Evolutionary conservation across 768 basidiomycete genomes (phyloP).

Genomic region (Dioszegia aurantiaca): DNA sequence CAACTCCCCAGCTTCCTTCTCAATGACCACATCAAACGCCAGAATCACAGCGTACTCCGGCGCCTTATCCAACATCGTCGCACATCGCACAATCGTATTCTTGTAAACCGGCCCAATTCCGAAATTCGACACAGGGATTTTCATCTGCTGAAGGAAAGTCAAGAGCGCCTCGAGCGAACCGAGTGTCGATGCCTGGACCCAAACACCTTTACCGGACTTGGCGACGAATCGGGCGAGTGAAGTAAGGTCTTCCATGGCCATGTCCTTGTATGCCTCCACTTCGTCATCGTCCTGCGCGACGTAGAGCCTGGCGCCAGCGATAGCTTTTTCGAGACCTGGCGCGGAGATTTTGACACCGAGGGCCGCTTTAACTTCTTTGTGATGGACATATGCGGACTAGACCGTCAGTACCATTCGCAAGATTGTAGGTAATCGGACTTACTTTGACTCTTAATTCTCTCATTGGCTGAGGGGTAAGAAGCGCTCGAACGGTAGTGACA

Average conservation of each 20-base stretch:
- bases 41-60: conserved; percentile 93
- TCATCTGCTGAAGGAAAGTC: conserved; percentile 89
- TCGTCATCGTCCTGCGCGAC: conserved; percentile 94
- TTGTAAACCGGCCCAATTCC: conserved; percentile 97
- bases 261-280: conserved; percentile 88
- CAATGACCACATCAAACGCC: conserved; percentile 91
- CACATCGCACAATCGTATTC: conserved; percentile 86
- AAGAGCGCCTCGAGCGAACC: conserved; percentile 94
- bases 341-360: conserved; percentile 93
- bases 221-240: conserved; percentile 83
- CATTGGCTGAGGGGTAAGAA: conserved; percentile 92
- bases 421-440: no score
- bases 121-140: conserved; percentile 95
- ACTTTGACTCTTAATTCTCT: conserved; percentile 95
- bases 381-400: conserved; percentile 91
- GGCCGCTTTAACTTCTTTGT: conserved; percentile 95
- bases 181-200: conserved; percentile 93
- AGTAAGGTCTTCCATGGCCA: conserved; percentile 94
- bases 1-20: conserved; percentile 84
- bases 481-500: conserved; percentile 86
- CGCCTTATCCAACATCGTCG: conserved; percentile 91
- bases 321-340: conserved; percentile 94
- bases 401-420: neutral
- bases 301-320: conserved; percentile 90
- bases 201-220: conserved; percentile 93